Evolutionary conservation across 306 rosid genomes (phyloP), one percentile per base, ranked within the genome.

Genomic region (Prunus armeniaca): DNA sequence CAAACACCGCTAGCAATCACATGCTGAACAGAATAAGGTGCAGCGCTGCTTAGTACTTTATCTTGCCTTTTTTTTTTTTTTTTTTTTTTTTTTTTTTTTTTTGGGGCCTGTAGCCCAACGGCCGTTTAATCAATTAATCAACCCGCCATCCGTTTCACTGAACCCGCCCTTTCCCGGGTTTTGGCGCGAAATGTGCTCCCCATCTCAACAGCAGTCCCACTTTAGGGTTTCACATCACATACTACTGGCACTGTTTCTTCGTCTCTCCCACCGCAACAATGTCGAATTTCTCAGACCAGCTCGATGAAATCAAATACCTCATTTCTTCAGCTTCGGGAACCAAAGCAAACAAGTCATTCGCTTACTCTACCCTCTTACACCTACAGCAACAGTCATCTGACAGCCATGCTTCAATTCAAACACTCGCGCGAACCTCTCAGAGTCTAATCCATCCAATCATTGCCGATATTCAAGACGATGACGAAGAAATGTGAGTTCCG

Each of bases 401-500:
- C 69, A 47, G 62, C 57, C 80, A 80, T 22, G 83, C 78, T 75
- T 85, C 87, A 0, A 72, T 91, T 47, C 88, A 89, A 67, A 77
- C 78, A 81, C 90, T 91, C 22, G 82, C 88, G 5, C 80, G 61
- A 18, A 75, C 52, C 76, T 84, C 90, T 61, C 75, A 72, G 28
- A 65, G 56, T 71, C 60, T 85, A 3, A 52, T 91, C 32, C 77
- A 60, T 38, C 58, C 20, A 6, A 82, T 85, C 24, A 72, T 82
- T 27, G 83, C 90, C 79, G 93, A 91, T 63, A 46, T 87, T 73
- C 79, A 79, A 5, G 69, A 71, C n/a, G 82, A 82, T 5, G 93
- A 93, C 6, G 97, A 91, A 81, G 93, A 91, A 83, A 71, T 90
- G 97, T 90, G 65, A 76, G 80, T 54, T 9, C 60, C 65, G 8